A percentile compares a stretch with the other conserved stretches of the same genome.
These are phyloP conservation scores for Ascochyta koolunga DNA, from an alignment of 2,329 filamentous ascomycete genomes.

Conservation along the genomic window DNA sequence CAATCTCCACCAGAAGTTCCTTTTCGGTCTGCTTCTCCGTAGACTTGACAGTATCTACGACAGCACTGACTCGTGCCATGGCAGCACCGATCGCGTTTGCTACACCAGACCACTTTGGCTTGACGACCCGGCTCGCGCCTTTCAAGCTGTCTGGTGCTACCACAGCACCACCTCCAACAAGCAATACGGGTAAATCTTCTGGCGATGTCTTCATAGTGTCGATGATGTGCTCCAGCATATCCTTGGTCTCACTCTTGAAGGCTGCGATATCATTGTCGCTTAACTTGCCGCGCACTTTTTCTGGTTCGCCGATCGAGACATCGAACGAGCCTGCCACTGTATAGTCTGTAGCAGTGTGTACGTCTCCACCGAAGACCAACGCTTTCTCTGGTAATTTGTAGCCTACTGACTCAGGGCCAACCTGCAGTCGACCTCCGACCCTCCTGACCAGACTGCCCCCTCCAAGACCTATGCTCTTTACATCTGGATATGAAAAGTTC, in stretches of 20 bases:
- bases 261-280: constrained; percentile 46
- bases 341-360: constrained; percentile 66
- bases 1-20: constrained; percentile 46
- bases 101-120: constrained; percentile 63
- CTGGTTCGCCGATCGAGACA: constrained; percentile 52
- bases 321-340: constrained; percentile 47
- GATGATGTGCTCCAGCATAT: constrained; percentile 62
- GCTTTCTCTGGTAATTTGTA: constrained; percentile 62
- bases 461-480: constrained; percentile 65
- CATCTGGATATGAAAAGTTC: constrained; percentile 62
- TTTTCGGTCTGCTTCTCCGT: constrained; percentile 44
- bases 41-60: constrained; percentile 51
- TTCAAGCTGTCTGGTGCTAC: constrained; percentile 62
- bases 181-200: constrained; percentile 63
- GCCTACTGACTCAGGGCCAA: constrained; percentile 68
- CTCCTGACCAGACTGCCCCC: constrained; percentile 63
- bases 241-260: constrained; percentile 53
- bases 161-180: constrained; percentile 69
- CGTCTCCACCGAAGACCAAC: constrained; percentile 62
- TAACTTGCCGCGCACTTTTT: constrained; percentile 43
- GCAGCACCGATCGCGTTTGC: constrained; percentile 71
- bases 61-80: constrained; percentile 62
- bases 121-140: constrained; percentile 63
- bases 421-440: constrained; percentile 48
- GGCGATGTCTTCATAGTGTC: constrained; percentile 69